Conservation (phyloP, 495 filamentous ascomycete species). For the Xeromyces bisporus region DNA sequence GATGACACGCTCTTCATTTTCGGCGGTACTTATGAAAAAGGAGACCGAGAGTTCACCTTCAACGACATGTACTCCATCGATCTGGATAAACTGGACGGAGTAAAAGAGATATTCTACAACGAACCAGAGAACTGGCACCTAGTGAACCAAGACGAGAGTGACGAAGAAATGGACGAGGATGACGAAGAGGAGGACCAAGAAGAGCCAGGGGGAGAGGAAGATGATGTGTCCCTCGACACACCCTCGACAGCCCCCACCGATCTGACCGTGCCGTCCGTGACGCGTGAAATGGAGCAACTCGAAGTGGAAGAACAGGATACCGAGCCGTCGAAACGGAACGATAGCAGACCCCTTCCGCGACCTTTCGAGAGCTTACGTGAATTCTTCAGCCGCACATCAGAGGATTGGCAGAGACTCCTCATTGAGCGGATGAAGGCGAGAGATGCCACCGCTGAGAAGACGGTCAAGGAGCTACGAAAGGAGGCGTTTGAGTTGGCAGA, state of each 20-base stretch:
- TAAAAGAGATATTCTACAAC: slow-evolving; percentile 69
- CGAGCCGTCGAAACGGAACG: slow-evolving; percentile 27
- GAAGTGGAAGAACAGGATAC: slow-evolving; percentile 39
- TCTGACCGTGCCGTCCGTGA: slow-evolving; percentile 21
- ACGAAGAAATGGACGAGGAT: slow-evolving; percentile 54
- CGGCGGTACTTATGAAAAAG: slow-evolving; percentile 88
- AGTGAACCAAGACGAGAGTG: slow-evolving; percentile 47
- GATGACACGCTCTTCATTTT: slow-evolving; percentile 85
- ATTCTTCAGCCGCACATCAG: slow-evolving; percentile 77
- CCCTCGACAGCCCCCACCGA: slow-evolving; percentile 21
- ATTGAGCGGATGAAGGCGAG: slow-evolving; percentile 49
- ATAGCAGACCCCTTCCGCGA: slow-evolving; percentile 38
- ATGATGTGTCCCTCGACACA: slow-evolving; percentile 25
- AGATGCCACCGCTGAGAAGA: slow-evolving; percentile 34
- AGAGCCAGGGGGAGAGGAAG: slow-evolving; percentile 23
- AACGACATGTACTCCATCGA: slow-evolving; percentile 88
- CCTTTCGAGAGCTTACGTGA: slow-evolving; percentile 86
- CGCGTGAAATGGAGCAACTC: slow-evolving; percentile 45
- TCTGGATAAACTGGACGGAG: slow-evolving; percentile 78
- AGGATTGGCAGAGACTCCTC: slow-evolving; percentile 74
- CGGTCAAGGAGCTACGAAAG: slow-evolving; percentile 80
- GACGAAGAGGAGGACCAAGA: slow-evolving; percentile 50
- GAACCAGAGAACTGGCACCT: slow-evolving; percentile 79
- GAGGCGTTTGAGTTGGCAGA: slow-evolving; percentile 77
- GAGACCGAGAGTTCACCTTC: slow-evolving; percentile 83